Conservation (phyloP, 2,329 filamentous ascomycete species). For the Endoconidiophora laricicola region DNA sequence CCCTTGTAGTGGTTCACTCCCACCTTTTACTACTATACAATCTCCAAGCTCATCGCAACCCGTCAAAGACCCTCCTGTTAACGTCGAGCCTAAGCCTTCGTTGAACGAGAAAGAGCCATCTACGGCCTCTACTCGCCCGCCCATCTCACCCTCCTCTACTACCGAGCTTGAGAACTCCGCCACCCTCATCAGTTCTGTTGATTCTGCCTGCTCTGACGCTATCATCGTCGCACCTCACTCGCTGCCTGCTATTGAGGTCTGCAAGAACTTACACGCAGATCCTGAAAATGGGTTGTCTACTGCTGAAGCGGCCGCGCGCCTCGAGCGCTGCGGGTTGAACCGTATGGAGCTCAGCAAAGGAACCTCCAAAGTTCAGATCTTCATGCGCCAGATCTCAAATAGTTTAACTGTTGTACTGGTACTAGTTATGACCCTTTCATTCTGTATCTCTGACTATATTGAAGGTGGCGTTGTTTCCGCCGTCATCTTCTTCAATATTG, state of each 20-base stretch:
- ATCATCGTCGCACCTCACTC: conserved; percentile 16
- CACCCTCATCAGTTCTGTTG: conserved; percentile 9
- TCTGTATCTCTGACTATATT: conserved; percentile 47
- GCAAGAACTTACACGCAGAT: conserved; percentile 25
- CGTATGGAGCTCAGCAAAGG: conserved; percentile 54
- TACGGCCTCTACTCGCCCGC: background rate
- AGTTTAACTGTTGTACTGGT: conserved; percentile 60
- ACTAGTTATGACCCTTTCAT: conserved; percentile 55
- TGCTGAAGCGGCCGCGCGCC: conserved; percentile 46
- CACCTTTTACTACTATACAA: background rate
- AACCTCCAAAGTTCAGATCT: conserved; percentile 57
- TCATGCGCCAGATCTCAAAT: conserved; percentile 62
- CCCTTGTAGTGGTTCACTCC: conserved; percentile 13
- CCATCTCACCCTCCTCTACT: conserved; percentile 4
- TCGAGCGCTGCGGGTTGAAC: conserved; percentile 51
- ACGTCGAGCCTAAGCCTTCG: background rate
- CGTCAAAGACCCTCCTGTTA: background rate
- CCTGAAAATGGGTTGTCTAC: conserved; percentile 43
- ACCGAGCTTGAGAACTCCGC: conserved; percentile 7
- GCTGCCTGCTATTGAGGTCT: conserved; percentile 17
- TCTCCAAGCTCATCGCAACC: background rate
- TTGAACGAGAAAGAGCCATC: background rate
- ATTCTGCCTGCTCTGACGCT: conserved; percentile 1
- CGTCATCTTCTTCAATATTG: conserved; percentile 50
- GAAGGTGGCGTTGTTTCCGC: conserved; percentile 47